Conservation (phyloP, 2,329 filamentous ascomycete species). For the Pseudocercospora cruenta region DNA sequence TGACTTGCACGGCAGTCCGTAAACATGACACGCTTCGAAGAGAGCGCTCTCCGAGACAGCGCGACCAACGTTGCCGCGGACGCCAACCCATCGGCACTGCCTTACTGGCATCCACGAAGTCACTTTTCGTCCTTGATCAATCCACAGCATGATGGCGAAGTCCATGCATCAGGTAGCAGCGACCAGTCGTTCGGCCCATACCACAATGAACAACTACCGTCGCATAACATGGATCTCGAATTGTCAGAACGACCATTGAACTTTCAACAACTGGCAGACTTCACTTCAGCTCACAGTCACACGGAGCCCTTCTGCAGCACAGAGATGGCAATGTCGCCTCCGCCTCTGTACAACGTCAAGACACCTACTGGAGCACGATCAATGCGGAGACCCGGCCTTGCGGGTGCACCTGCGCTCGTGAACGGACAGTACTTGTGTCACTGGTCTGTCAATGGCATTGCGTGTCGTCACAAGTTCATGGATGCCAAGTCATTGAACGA, state of each 20-base stretch:
- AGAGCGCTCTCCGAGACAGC: slow-evolving; percentile 30
- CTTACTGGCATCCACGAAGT: slow-evolving; percentile 31
- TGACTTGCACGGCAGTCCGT: not conserved
- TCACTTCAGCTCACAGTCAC: not conserved
- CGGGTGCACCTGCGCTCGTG: slow-evolving; percentile 32
- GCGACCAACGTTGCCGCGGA: slow-evolving; percentile 16
- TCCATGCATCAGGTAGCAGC: slow-evolving; percentile 5
- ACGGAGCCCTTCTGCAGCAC: slow-evolving; percentile 1
- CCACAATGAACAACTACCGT: slow-evolving; percentile 9
- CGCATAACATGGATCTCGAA: slow-evolving; percentile 15
- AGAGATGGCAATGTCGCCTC: not conserved
- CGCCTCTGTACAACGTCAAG: slow-evolving; percentile 17
- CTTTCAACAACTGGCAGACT: slow-evolving; percentile 18
- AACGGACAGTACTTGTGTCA: slow-evolving; percentile 36
- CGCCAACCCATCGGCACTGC: slow-evolving; percentile 21
- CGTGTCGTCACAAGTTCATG: slow-evolving; percentile 42
- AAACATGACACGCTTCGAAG: slow-evolving; percentile 29
- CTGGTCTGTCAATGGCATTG: slow-evolving; percentile 29
- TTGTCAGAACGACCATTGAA: slow-evolving; percentile 12
- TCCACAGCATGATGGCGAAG: slow-evolving; percentile 21
- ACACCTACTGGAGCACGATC: slow-evolving; percentile 26
- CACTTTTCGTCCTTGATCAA: slow-evolving; percentile 32
- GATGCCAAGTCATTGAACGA: slow-evolving; percentile 57
- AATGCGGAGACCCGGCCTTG: slow-evolving; percentile 31
- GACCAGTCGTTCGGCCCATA: slow-evolving; percentile 6